A percentile compares a stretch with the other conserved stretches of the same genome.
These are phyloP conservation scores for Bruguiera parviflora DNA, from an alignment of 345 rosid species.

Conservation along the genomic window DNA sequence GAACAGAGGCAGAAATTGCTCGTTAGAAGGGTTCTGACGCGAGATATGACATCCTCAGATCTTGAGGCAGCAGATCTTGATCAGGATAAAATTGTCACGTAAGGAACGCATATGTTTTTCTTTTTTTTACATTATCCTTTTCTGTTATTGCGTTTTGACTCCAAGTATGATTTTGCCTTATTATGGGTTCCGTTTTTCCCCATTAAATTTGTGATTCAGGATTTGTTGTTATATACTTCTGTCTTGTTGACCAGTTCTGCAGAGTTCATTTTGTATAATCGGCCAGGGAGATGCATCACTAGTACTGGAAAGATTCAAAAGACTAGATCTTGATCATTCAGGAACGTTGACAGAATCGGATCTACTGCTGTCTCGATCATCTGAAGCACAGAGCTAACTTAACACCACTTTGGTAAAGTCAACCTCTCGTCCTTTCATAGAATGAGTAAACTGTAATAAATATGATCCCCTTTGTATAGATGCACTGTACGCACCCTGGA, in stretches of 20 bases:
- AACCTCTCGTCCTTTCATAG: not conserved
- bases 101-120: not conserved
- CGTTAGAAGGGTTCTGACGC: slow-evolving; percentile 28
- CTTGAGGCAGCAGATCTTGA: slow-evolving; percentile 48
- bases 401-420: not conserved
- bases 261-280: slow-evolving; percentile 44
- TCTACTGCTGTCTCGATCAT: slow-evolving; percentile 10
- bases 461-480: no score
- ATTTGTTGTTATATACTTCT: not conserved
- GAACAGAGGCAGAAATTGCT: slow-evolving; percentile 34
- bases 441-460: no score
- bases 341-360: slow-evolving; percentile 45
- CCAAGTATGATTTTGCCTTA: not conserved
- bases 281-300: slow-evolving; percentile 35
- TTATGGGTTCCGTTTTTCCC: no score
- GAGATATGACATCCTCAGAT: slow-evolving; percentile 34
- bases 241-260: slow-evolving; percentile 30
- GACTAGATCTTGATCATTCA: slow-evolving; percentile 44
- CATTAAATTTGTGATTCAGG: no score
- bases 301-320: slow-evolving; percentile 38
- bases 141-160: not conserved
- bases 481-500: no score
- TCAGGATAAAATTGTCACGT: slow-evolving; percentile 46
- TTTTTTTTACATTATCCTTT: not conserved
- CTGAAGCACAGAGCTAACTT: not conserved